These are phyloP conservation scores for Gaeumannomyces sp. DNA, from an alignment of 2,329 filamentous ascomycete genomes.

Conservation along the genomic window DNA sequence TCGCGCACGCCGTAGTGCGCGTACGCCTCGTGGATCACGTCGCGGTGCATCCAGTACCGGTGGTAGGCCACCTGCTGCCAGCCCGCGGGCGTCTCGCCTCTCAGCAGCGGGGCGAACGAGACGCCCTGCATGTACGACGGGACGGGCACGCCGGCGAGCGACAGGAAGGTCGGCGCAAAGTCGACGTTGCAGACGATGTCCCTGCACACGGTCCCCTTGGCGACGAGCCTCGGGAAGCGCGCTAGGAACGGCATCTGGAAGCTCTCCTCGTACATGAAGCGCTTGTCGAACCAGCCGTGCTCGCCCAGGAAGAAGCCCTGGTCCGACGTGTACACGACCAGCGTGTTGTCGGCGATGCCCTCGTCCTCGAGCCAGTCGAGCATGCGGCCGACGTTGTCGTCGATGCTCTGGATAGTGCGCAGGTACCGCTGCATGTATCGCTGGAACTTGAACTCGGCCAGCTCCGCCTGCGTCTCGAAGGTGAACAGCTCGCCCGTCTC, in stretches of 20 bases:
- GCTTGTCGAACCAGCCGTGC: constrained; percentile 53
- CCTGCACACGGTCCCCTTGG: constrained; percentile 30
- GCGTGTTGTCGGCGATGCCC: constrained; percentile 36
- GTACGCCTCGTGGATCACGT: constrained; percentile 41
- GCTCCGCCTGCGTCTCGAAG: constrained; percentile 33
- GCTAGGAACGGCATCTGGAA: constrained; percentile 52
- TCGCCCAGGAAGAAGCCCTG: constrained; percentile 52
- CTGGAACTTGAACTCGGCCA: constrained; percentile 49
- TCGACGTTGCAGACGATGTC: constrained; percentile 50
- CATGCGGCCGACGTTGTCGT: constrained; percentile 45
- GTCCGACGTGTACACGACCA: constrained; percentile 48
- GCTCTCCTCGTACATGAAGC: constrained; percentile 51
- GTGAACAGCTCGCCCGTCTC: constrained; percentile 39
- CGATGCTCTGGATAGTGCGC: constrained; percentile 44
- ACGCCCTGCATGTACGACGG: constrained; percentile 48
- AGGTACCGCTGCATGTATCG: constrained; percentile 51
- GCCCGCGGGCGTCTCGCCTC: constrained; percentile 29
- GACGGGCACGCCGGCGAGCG: constrained; percentile 32
- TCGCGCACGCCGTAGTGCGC: constrained; percentile 48
- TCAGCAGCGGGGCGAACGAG: constrained; percentile 33
- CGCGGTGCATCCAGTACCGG: constrained; percentile 50
- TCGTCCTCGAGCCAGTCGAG: constrained; percentile 39
- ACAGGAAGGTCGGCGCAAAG: constrained; percentile 45
- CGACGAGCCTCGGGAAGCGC: constrained; percentile 37
- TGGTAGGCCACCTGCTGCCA: constrained; percentile 50